A percentile compares a stretch with the other conserved stretches of the same genome.
Evolutionary conservation across 1,284 basidiomycete genomes (phyloP).

Genomic region (Naganishia albida): DNA sequence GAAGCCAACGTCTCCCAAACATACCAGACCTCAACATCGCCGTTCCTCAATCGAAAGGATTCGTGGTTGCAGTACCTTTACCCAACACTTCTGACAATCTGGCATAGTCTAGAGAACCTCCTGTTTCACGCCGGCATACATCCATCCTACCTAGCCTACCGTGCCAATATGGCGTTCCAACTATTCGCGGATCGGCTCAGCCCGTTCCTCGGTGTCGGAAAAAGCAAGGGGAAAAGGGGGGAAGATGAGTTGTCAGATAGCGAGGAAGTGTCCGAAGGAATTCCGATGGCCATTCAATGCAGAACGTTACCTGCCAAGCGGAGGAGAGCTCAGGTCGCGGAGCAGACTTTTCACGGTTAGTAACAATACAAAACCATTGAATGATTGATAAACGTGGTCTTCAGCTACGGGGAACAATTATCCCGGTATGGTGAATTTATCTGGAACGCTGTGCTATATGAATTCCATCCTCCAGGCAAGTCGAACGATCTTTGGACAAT

Average conservation of each 20-base stretch:
- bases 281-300: not conserved
- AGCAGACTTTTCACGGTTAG: constrained; percentile 1
- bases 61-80: not conserved
- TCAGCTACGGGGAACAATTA: constrained; percentile 55
- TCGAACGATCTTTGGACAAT: not conserved
- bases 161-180: constrained; percentile 20
- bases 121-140: constrained; percentile 27
- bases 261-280: not conserved
- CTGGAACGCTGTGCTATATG: constrained; percentile 94
- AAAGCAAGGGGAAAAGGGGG: not conserved
- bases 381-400: not conserved
- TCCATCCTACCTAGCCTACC: constrained; percentile 18
- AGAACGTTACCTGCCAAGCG: constrained; percentile 6
- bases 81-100: not conserved
- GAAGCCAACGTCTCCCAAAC: not conserved
- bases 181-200: constrained; percentile 8
- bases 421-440: constrained; percentile 85
- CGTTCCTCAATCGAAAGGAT: not conserved
- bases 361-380: not conserved
- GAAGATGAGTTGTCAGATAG: not conserved
- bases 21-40: not conserved
- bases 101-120: constrained; percentile 13
- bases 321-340: constrained; percentile 12
- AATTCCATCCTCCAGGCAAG: constrained; percentile 85
- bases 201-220: constrained; percentile 3